Evolutionary conservation across 2,329 filamentous ascomycete genomes (phyloP).

Genomic region (Aaosphaeria arxii): DNA sequence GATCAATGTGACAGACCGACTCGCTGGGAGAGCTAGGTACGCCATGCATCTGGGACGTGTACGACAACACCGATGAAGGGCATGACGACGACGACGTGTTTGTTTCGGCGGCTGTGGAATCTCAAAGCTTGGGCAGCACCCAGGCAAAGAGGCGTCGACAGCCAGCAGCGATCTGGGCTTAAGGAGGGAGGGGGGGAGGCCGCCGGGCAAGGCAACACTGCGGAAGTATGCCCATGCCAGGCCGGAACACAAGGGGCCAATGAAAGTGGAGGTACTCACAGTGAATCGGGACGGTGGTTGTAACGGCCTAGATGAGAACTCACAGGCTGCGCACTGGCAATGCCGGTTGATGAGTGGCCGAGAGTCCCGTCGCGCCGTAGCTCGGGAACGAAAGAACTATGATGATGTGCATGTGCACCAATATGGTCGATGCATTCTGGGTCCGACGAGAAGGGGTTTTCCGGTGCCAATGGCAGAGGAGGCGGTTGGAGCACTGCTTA

Average conservation of each 20-base stretch:
- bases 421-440: slow-evolving; percentile 47
- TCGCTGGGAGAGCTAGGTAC: slow-evolving; percentile 35
- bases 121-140: slow-evolving; percentile 34
- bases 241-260: slow-evolving; percentile 34
- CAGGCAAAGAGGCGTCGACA: slow-evolving; percentile 34
- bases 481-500: slow-evolving; percentile 44
- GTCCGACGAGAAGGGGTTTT: slow-evolving; percentile 44
- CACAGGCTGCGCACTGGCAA: background rate
- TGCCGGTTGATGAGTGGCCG: slow-evolving; percentile 38
- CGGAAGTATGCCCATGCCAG: slow-evolving; percentile 28
- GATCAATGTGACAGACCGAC: slow-evolving; percentile 43
- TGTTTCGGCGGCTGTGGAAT: slow-evolving; percentile 37
- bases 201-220: slow-evolving; percentile 36
- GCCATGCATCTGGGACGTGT: slow-evolving; percentile 38
- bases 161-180: slow-evolving; percentile 5
- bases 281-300: slow-evolving; percentile 52
- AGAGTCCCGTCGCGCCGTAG: slow-evolving; percentile 51
- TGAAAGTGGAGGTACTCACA: slow-evolving; percentile 50
- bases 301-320: slow-evolving; percentile 43
- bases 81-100: slow-evolving; percentile 42
- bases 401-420: slow-evolving; percentile 45
- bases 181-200: slow-evolving; percentile 4
- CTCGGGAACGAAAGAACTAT: slow-evolving; percentile 45
- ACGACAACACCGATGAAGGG: slow-evolving; percentile 32
- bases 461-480: slow-evolving; percentile 38